Evolutionary conservation across 495 filamentous ascomycete species (phyloP).

Genomic region (Aspergillus biplanus): DNA sequence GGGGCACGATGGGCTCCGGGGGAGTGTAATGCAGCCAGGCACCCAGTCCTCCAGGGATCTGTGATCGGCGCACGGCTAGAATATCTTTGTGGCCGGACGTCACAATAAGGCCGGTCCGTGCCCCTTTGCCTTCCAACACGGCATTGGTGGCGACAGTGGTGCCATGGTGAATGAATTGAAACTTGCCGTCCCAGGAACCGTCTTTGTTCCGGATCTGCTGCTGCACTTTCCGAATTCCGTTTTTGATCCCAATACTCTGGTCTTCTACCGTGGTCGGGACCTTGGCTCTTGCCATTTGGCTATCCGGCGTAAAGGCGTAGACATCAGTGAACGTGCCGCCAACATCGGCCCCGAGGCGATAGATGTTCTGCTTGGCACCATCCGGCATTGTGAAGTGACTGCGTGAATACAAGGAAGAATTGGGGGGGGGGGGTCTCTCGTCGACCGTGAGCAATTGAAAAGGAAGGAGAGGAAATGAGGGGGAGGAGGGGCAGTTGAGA

Average conservation of each 20-base stretch:
- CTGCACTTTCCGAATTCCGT: slow-evolving; percentile 45
- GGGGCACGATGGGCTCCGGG: slow-evolving; percentile 53
- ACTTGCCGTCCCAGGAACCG: slow-evolving; percentile 31
- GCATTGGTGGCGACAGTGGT: slow-evolving; percentile 86
- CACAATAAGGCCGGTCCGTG: slow-evolving; percentile 81
- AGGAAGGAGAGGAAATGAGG: too few relatives aligned
- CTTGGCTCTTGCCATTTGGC: slow-evolving; percentile 47
- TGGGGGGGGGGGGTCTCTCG: too few relatives aligned
- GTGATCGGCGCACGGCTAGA: slow-evolving; percentile 44
- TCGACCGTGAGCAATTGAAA: too few relatives aligned
- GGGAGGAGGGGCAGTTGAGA: too few relatives aligned
- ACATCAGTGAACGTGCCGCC: slow-evolving; percentile 58
- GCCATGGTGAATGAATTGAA: slow-evolving; percentile 53
- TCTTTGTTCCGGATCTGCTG: slow-evolving; percentile 27
- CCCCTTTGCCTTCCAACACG: slow-evolving; percentile 86
- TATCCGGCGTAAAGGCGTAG: slow-evolving; percentile 46
- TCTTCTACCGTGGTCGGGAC: slow-evolving; percentile 52
- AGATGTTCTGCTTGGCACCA: neutral
- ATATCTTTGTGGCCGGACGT: slow-evolving; percentile 64
- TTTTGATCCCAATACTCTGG: slow-evolving; percentile 52
- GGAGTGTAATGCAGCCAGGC: slow-evolving; percentile 52
- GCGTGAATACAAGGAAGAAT: too few relatives aligned
- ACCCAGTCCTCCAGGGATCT: slow-evolving; percentile 53
- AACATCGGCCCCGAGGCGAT: slow-evolving; percentile 44
- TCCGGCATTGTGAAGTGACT: too few relatives aligned